Evolutionary conservation across 805 yeast species (phyloP).

Genomic region (Kregervanrija delftensis): DNA sequence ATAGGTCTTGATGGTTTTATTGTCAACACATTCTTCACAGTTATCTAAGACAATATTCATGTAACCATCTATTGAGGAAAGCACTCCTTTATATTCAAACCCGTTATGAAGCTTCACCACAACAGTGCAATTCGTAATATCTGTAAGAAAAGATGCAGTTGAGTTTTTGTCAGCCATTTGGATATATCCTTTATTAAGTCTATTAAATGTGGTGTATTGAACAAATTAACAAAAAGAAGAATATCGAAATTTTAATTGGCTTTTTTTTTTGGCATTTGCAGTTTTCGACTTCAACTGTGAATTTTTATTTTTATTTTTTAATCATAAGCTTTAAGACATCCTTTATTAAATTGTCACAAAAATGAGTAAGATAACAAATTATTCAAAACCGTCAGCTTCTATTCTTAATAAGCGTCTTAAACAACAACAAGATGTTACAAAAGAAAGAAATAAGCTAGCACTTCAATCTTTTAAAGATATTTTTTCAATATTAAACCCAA

Average conservation of each 20-base stretch:
- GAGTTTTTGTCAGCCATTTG: no score
- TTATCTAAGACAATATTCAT: constrained; percentile 89
- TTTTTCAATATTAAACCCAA: constrained; percentile 26
- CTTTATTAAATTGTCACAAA: no score
- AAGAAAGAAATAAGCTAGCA: constrained; percentile 30
- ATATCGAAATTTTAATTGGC: no score
- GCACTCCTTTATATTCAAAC: constrained; percentile 65
- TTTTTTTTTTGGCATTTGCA: no score
- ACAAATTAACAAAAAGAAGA: no score
- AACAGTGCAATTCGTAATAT: constrained; percentile 73
- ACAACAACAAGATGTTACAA: constrained; percentile 23
- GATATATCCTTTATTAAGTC: no score
- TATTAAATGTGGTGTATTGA: no score
- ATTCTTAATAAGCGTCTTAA: constrained; percentile 18
- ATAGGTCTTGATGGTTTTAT: constrained; percentile 40
- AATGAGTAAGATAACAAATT: constrained; percentile 1
- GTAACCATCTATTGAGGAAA: constrained; percentile 84
- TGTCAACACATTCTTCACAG: constrained; percentile 59
- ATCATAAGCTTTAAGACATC: no score
- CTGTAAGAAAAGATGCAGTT: constrained; percentile 50
- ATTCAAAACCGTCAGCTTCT: constrained; percentile 19
- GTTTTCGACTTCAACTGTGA: no score
- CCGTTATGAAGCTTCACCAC: constrained; percentile 83
- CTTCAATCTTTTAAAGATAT: constrained; percentile 34
- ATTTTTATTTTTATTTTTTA: no score